Base-by-base conservation (phyloP, 73 alveolate species). In the Paraurostyla sp. region DNA sequence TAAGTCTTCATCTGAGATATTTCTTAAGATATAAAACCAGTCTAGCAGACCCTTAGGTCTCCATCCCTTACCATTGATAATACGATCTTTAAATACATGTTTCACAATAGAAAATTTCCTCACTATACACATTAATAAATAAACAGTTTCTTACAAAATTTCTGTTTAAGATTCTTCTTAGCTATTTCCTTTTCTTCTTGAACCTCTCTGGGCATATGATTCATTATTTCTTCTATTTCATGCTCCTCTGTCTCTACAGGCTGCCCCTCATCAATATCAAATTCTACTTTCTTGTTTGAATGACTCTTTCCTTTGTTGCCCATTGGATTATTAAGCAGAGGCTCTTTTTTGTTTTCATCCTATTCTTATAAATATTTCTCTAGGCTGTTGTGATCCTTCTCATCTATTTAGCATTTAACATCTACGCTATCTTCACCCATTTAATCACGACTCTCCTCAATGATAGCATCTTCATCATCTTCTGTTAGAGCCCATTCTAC, bases 401-500 rank as follows among this genome's bases (percentile, higher is more conserved):
- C n/a, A n/a, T 46, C 58, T 46, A 46, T 46, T 20, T 20, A 15
- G 13, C 18, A 13, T 46, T 46, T 46, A 15, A 20, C 58, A 46
- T 13, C 58, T 46, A 15, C 58, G 58, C 13, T 46, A 15, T 46
- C 58, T 46, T n/a, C n/a, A n/a, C n/a, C n/a, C n/a, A n/a, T n/a
- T n/a, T n/a, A n/a, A n/a, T n/a, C n/a, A n/a, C n/a, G n/a, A n/a
- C n/a, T n/a, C n/a, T n/a, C n/a, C n/a, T n/a, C n/a, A n/a, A n/a
- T n/a, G n/a, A n/a, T n/a, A n/a, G n/a, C n/a, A n/a, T n/a, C n/a
- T n/a, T n/a, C n/a, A n/a, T 73, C 86, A 45, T 73, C 86, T 46
- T 73, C 86, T 13, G 32, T 2, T 18, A 48, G 52, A 3, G 86
- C 71, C 86, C 86, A 73, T 45, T 73, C 54, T 73, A 48, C n/a